Evolutionary conservation across 1,284 basidiomycete species (phyloP).

Genomic region (Somion occarium): DNA sequence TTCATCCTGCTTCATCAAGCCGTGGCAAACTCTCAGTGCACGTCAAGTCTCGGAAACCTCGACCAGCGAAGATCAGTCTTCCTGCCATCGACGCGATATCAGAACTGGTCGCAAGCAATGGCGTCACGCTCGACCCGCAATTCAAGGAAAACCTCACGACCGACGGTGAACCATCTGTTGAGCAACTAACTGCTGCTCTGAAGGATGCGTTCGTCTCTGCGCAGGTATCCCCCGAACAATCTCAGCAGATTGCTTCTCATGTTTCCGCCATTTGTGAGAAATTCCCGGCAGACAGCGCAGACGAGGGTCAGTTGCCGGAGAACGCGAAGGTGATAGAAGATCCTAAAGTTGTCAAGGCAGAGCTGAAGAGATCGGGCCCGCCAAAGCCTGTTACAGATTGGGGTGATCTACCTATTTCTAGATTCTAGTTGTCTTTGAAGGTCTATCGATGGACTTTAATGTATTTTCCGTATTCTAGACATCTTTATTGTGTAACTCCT

Average conservation of each 20-base stretch:
- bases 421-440: slow-evolving; percentile 25
- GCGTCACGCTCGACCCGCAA: slow-evolving; percentile 48
- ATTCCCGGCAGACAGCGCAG: slow-evolving; percentile 47
- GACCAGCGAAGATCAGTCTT: slow-evolving; percentile 56
- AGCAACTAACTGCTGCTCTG: slow-evolving; percentile 53
- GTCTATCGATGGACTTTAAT: not conserved
- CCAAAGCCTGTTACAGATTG: slow-evolving; percentile 62
- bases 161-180: slow-evolving; percentile 41
- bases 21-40: slow-evolving; percentile 84
- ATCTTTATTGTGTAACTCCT: too few species aligned
- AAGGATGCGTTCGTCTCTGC: slow-evolving; percentile 42
- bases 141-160: slow-evolving; percentile 41
- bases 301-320: slow-evolving; percentile 40
- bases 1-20: slow-evolving; percentile 66
- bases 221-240: slow-evolving; percentile 36
- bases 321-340: slow-evolving; percentile 66
- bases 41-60: slow-evolving; percentile 64
- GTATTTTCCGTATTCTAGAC: too few species aligned
- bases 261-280: slow-evolving; percentile 51
- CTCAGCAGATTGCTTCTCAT: slow-evolving; percentile 43
- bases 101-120: slow-evolving; percentile 44
- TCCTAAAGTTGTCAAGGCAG: slow-evolving; percentile 66
- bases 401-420: slow-evolving; percentile 59
- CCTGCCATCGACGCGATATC: slow-evolving; percentile 66
- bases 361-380: slow-evolving; percentile 45